Evolutionary conservation across 768 basidiomycete species (phyloP).

Genomic region (Termitomyces sp.): DNA sequence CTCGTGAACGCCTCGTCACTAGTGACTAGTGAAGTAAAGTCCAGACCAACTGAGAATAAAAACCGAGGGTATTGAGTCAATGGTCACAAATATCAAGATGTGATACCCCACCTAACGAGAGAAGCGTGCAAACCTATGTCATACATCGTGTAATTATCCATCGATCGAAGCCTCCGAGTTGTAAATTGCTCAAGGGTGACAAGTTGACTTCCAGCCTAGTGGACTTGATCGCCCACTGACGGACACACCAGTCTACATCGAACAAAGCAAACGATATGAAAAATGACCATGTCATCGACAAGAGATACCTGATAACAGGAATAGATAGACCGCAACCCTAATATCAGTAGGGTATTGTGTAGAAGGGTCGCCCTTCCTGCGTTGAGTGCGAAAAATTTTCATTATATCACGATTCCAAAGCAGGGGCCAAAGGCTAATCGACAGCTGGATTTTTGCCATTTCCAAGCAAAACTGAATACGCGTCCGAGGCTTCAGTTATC

Average conservation of each 20-base stretch:
- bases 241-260: background rate
- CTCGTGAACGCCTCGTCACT: background rate
- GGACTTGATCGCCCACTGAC: background rate
- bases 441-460: background rate
- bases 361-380: background rate
- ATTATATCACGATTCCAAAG: background rate
- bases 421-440: background rate
- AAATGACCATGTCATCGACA: background rate
- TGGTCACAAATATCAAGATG: background rate
- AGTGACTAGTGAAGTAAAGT: background rate
- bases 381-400: background rate
- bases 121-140: background rate
- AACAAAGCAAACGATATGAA: background rate
- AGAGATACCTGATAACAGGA: conserved; percentile 7
- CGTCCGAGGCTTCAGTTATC: background rate
- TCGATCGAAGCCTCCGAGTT: conserved; percentile 4
- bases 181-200: background rate
- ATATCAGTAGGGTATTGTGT: background rate
- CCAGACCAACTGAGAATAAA: background rate
- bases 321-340: background rate
- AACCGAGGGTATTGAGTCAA: background rate
- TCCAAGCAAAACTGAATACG: background rate
- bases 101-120: background rate
- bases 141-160: conserved; percentile 1
- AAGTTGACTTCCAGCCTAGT: background rate